phyloP scores from a whole-genome alignment of 208 protist species.

The Leishmania lainsoni region DNA sequence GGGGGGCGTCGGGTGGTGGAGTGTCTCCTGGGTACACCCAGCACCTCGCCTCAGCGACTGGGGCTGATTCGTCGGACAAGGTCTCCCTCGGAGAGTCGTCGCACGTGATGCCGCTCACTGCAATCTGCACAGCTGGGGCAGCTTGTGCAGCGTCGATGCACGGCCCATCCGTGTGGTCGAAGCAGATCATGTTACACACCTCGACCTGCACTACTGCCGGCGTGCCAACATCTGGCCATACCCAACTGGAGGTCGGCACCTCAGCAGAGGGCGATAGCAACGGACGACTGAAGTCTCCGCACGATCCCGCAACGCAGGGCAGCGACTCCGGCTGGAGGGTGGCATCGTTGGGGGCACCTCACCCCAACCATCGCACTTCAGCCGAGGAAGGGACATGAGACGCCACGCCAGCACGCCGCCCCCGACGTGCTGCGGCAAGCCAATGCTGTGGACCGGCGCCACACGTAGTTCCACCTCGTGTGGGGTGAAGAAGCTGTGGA shows the following conservation, averaged over 20 bases:
- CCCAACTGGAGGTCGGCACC: slow-evolving; percentile 7
- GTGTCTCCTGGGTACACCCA: slow-evolving; percentile 5
- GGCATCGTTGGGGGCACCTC: background rate
- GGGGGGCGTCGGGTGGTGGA: slow-evolving; percentile 13
- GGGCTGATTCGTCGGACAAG: background rate
- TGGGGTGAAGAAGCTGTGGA: slow-evolving; percentile 22
- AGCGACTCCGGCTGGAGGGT: background rate
- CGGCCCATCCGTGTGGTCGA: slow-evolving; percentile 15
- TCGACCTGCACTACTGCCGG: slow-evolving; percentile 11
- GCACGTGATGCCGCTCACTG: background rate
- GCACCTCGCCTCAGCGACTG: background rate
- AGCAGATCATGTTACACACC: slow-evolving; percentile 22
- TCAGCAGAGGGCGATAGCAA: background rate
- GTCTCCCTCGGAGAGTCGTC: background rate
- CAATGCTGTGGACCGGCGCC: slow-evolving; percentile 4
- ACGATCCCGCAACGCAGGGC: background rate
- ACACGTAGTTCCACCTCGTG: slow-evolving; percentile 23
- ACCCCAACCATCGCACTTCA: slow-evolving; percentile 10
- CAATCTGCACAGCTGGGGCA: background rate
- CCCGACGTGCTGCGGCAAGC: slow-evolving; percentile 4
- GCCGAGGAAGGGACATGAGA: slow-evolving; percentile 25
- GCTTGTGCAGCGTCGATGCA: background rate
- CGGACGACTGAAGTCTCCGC: background rate
- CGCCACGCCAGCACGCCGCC: slow-evolving; percentile 21
- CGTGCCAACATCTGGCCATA: slow-evolving; percentile 24